phyloP scores from a whole-genome alignment of 768 basidiomycete species.

The Steccherinum ochraceum region DNA sequence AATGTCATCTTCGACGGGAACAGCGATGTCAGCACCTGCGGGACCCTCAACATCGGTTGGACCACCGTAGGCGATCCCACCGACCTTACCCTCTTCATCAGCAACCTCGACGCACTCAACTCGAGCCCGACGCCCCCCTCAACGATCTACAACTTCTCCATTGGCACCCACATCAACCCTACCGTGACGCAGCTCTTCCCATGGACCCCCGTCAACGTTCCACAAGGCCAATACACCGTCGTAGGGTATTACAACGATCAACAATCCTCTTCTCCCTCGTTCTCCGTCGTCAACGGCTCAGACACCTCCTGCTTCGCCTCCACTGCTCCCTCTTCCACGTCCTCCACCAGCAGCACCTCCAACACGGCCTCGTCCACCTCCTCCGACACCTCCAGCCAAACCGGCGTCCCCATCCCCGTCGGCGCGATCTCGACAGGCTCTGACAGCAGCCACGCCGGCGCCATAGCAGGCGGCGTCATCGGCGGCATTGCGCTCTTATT shows the following conservation, averaged over 20 bases:
- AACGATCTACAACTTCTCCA: background rate
- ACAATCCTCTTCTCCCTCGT: slow-evolving; percentile 3
- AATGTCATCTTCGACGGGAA: no score
- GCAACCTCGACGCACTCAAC: no score
- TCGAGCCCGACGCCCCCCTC: no score
- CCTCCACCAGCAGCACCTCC: background rate
- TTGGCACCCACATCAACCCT: background rate
- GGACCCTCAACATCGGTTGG: no score
- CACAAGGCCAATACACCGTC: background rate
- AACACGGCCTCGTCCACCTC: background rate
- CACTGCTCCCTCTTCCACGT: background rate
- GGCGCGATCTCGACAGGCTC: background rate
- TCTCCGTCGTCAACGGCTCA: slow-evolving; percentile 19
- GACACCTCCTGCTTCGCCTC: slow-evolving; percentile 1
- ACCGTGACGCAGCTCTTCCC: background rate
- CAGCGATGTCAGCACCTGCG: no score
- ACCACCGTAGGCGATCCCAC: no score
- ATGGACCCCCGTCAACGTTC: background rate
- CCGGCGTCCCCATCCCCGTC: background rate
- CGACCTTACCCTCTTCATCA: no score
- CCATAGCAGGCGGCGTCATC: slow-evolving; percentile 46
- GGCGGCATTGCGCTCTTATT: slow-evolving; percentile 38
- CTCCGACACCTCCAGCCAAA: background rate
- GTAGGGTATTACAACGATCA: background rate
- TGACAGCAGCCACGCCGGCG: slow-evolving; percentile 26